Evolutionary conservation across 352 stramenopile species (phyloP), one percentile per base, ranked within the genome.

Genomic region (Phytophthora palmivora): DNA sequence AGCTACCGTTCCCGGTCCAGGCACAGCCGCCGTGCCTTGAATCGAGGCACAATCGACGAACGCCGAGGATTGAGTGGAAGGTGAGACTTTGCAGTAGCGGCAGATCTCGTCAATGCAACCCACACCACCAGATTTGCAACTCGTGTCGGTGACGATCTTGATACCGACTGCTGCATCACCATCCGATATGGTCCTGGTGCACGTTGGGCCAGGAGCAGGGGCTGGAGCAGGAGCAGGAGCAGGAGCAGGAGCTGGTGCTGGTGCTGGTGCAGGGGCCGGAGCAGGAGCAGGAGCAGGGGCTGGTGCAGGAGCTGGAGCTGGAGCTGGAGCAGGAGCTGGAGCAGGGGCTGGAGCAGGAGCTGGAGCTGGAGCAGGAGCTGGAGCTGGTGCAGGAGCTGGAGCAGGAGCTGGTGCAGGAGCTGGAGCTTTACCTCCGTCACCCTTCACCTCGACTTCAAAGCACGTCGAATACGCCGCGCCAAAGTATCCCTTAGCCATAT

Each of bases 391-490:
- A 33, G 37, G 6, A 2, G 36, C n/a, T 16, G 51, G 18, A 11
- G 34, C 28, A 5, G 37, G 48, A 33, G 34, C 24, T 36, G 43
- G 7, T 7, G 30, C n/a, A 7, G 39, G 41, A 11, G 37, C 28
- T 1, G 46, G 46, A 18, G 30, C 46, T 12, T 28, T 3, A 28
- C 3, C 24, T 18, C 46, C 52, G 12, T 45, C 47, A 14, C 33
- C 41, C 41, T 43, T 45, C 62, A 88, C 76, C 47, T 86, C 73
- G 5, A 87, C 55, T 39, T 88, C 74, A 49, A 88, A 88, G 58
- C 79, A 88, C 21, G 79, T 82, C 39, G 78, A 84, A 55, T 88
- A 90, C 0, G 81, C 76, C 2, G 81, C 81, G 3, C 81, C 81
- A 80, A 86, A 88, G 59, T 89, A 89, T 4, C 80, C 80, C n/a